Evolutionary conservation across 2,329 filamentous ascomycete genomes (phyloP), one percentile per base, ranked within the genome.

Genomic region (Monascus ruber): DNA sequence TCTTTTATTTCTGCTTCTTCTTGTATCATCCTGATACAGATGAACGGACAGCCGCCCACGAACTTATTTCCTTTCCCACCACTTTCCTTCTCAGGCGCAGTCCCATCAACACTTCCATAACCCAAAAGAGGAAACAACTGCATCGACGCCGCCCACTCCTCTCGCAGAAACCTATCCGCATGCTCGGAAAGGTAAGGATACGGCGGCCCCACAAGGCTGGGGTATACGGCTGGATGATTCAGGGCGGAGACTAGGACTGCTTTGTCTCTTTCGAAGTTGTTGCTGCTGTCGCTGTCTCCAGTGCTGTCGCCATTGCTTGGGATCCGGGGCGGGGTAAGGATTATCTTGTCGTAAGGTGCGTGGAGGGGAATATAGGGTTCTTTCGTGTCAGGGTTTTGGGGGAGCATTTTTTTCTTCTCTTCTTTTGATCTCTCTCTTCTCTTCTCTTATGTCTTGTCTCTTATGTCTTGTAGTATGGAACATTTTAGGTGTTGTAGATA

Each of bases 351-450:
- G 11, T 43, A 44, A 9, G 53, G 52, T 4, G 43, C 38, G 4
- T 46, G 45, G 10, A 56, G 48, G n/a, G 45, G 48, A 10, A 56
- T 44, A 37, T 53, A 54, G 6, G 49, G 49, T 38, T 55, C 53
- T n/a, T 38, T 39, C 2, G 46, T 48, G 31, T 31, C 5, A 4
- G 42, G 36, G 33, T 50, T 41, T 4, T 41, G 28, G 17, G 52
- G 35, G 6, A 35, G 36, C 51, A 55, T 55, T 31, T 41, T 48
- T 28, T 6, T 33, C 26, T 24, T 26, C 17, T 7, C 8, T 38
- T 33, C 29, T 17, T n/a, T n/a, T n/a, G n/a, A n/a, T 38, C 26
- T 26, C 17, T 33, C n/a, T 31, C n/a, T 31, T 31, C n/a, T 31
- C n/a, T 8, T 7, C n/a, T n/a, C n/a, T n/a, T n/a, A n/a, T n/a